phyloP scores from a whole-genome alignment of 768 basidiomycete genomes.

The Filobasidium wieringae region DNA sequence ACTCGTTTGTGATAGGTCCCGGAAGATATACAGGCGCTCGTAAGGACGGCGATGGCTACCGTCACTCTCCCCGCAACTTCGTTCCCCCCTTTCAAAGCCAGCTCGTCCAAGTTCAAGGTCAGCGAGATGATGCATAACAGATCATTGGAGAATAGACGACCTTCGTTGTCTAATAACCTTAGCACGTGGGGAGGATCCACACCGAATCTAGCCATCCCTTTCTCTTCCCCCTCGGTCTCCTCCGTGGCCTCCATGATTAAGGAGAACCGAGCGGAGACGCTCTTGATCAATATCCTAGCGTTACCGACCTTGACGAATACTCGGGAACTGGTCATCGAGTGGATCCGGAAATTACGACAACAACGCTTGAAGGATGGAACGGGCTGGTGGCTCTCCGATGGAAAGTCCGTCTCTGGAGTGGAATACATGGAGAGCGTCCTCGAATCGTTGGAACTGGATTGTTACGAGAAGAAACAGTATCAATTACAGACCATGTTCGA shows the following conservation, averaged over 20 bases:
- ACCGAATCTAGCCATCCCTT: neutral
- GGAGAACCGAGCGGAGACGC: neutral
- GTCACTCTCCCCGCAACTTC: neutral
- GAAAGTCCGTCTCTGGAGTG: neutral
- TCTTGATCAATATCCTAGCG: neutral
- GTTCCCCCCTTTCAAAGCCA: neutral
- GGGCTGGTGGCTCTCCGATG: neutral
- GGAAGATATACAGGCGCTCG: neutral
- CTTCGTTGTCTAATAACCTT: neutral
- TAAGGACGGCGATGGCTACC: neutral
- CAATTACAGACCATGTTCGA: neutral
- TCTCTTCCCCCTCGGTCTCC: neutral
- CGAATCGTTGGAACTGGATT: neutral
- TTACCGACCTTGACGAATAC: neutral
- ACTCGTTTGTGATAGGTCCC: neutral
- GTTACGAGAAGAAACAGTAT: neutral
- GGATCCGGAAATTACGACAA: neutral
- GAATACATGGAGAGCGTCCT: neutral
- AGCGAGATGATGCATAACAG: neutral
- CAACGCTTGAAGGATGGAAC: neutral
- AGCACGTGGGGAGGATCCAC: neutral
- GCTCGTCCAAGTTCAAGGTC: neutral
- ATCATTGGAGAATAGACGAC: neutral
- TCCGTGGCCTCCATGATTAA: neutral
- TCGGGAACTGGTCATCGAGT: neutral